Base-by-base conservation (phyloP, 108 stramenopile species). In the Conticribra guillardii region DNA sequence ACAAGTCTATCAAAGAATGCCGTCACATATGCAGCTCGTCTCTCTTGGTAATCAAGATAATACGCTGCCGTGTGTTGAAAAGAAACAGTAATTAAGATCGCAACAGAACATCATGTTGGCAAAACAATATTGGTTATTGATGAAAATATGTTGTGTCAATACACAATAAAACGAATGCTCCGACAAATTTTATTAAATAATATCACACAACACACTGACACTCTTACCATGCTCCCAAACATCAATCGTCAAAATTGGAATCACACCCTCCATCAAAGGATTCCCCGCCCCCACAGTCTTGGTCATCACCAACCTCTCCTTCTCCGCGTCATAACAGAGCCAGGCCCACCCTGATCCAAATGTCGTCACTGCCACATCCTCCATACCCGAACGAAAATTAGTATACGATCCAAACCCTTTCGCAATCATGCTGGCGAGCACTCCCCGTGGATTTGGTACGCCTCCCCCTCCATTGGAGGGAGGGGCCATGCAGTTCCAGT, bases 291-390 rank as follows among this genome's bases (percentile, higher is more conserved):
- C 82, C 30, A 34, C 69, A 8, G 82, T 83, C 30, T 71, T 76
- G 2, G 59, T 67, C 27, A 83, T 68, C 9, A 79, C 58, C 23
- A 89, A 48, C 24, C 72, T 76, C 22, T 61, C 67, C 37, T 53
- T 65, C 21, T 46, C 68, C 37, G 29, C 54, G 80, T 92, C 74
- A 67, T 87, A 90, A 17, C 86, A 89, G 18, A 94, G 84, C 93
- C 93, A 94, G 24, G 87, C 87, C 93, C 93, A 94, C 22, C 93
- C 93, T 17, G 86, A 88, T 41, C 93, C 93, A 59, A 89, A 89
- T 5, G 60, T 55, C 3, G 54, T 74, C 18, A 56, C 44, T 19
- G 70, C 71, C 28, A 66, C 74, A 50, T 31, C 33, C 50, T 62
- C 74, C 32, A 82, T 60, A 47, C 73, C 56, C 21, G 31, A 29